Percentiles rank a stretch among this genome's conserved stretches.
Conservation (phyloP, 2,329 filamentous ascomycete species). For the Ascochyta lentis region DNA sequence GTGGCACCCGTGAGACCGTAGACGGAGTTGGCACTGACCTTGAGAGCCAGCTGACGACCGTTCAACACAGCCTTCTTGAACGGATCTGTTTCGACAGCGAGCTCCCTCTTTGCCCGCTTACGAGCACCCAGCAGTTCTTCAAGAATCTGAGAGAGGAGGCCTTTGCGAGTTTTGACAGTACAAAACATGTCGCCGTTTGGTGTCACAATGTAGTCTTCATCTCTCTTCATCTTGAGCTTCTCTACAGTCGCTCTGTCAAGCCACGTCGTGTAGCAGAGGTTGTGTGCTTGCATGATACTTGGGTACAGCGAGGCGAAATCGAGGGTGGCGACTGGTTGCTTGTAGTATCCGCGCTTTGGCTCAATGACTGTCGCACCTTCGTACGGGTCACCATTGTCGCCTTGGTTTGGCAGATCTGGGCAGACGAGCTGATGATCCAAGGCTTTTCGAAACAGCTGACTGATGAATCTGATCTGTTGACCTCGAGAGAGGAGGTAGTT, state of each 20-base stretch:
- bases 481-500: constrained; percentile 90
- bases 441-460: constrained; percentile 94
- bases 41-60: constrained; percentile 93
- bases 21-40: constrained; percentile 96
- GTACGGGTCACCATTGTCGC: constrained; percentile 80
- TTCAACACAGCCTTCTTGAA: constrained; percentile 99
- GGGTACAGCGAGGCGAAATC: constrained; percentile 99
- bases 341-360: constrained; percentile 89
- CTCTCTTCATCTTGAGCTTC: constrained; percentile 77
- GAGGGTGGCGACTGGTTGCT: constrained; percentile 92
- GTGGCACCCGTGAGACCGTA: constrained; percentile 97
- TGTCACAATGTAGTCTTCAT: constrained; percentile 95
- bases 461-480: constrained; percentile 97
- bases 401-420: constrained; percentile 78
- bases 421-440: constrained; percentile 93
- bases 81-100: constrained; percentile 86
- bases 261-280: constrained; percentile 95
- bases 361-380: constrained; percentile 98
- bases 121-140: constrained; percentile 90
- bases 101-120: constrained; percentile 92
- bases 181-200: constrained; percentile 94
- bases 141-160: constrained; percentile 90
- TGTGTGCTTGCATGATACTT: constrained; percentile 98
- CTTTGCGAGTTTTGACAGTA: constrained; percentile 87
- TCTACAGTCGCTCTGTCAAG: constrained; percentile 80